phyloP scores from a whole-genome alignment of 2,329 filamentous ascomycete species.

The Cytospora chrysosperma region DNA sequence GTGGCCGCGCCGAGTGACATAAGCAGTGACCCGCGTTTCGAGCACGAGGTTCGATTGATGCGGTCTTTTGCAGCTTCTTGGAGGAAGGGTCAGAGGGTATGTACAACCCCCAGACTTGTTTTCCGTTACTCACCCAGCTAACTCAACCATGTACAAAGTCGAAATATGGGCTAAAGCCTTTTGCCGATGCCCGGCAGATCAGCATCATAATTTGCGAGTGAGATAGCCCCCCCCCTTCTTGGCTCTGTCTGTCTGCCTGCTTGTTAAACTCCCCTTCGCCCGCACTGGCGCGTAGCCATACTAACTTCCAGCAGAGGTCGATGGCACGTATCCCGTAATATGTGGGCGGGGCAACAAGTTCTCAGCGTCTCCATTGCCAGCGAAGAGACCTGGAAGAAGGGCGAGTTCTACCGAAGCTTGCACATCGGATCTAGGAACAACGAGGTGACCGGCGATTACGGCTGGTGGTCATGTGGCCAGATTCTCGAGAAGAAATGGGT shows the following conservation, averaged over 20 bases:
- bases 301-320: background rate
- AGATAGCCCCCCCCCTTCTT: background rate
- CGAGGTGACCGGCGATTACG: background rate
- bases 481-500: background rate
- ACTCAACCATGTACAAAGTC: background rate
- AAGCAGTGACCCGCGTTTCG: background rate
- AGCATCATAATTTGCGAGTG: background rate
- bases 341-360: background rate
- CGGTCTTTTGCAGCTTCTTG: background rate
- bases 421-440: conserved; percentile 2
- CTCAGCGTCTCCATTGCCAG: background rate
- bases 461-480: background rate
- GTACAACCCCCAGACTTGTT: background rate
- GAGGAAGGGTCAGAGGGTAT: background rate
- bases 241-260: background rate
- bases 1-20: background rate
- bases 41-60: background rate
- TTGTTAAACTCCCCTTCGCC: background rate
- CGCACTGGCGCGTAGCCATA: background rate
- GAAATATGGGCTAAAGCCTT: background rate
- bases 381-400: background rate
- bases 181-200: background rate
- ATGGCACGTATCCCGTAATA: background rate
- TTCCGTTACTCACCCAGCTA: background rate
- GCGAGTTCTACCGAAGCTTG: background rate